Evolutionary conservation across 768 basidiomycete species (phyloP), one percentile per base, ranked within the genome.

Genomic region (Chlorophyllum brunneum): DNA sequence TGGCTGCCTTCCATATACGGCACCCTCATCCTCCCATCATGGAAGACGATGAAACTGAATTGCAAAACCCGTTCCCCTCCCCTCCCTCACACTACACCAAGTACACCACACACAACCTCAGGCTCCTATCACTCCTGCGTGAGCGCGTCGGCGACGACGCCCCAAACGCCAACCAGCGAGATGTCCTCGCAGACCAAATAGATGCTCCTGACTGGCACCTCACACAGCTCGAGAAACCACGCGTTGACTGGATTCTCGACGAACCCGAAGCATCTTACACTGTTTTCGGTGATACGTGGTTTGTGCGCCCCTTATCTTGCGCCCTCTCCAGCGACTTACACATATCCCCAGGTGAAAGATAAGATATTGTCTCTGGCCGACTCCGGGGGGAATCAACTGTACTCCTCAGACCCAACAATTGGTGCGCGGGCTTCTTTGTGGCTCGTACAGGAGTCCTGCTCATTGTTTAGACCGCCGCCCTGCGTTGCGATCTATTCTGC

Each of bases 181-280:
- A 84, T 39, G 60, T 84, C 27, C 72, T 92, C 34, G 67, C 76
- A 5, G 92, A 90, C 70, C 85, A 92, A 61, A 60, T 68, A 2
- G 84, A 91, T 49, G 70, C 92, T 9, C 90, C 91, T 5, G 80
- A 88, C 16, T 92, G 88, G 88, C 77, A 85, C 16, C 70, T 94
- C 36, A 67, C 66, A 2, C 83, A 85, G 57, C 76, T 95, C 8
- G 88, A 93, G 63, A 92, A 87, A 67, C 93, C 93, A 31, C 79
- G 91, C 39, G 83, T 88, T 11, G 92, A 94, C 61, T 94, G 92
- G 92, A 88, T 95, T 46, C 74, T 90, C 1, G 88, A 93, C 58
- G 90, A 91, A 55, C 86, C 86, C 1, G 76, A 78, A 22, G 71
- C 78, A 7, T 74, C 81, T 56, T 95, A 92, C 65, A 79, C 80